A percentile compares a stretch with the other conserved stretches of the same genome.
These are phyloP conservation scores for Knufia fluminis DNA, from an alignment of 2,329 filamentous ascomycete genomes.

Conservation along the genomic window DNA sequence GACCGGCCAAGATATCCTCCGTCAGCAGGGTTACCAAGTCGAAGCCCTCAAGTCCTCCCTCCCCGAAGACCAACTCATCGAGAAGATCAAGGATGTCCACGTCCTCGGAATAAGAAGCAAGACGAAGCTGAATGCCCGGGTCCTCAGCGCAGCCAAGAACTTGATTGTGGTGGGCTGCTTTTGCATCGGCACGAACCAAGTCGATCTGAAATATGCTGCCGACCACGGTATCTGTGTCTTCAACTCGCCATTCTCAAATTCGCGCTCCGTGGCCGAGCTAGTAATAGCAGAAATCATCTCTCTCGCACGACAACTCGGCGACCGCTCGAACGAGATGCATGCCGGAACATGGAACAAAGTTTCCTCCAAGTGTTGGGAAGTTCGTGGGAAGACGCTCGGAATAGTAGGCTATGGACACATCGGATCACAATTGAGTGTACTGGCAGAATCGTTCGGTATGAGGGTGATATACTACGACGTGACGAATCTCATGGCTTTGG, in stretches of 20 bases:
- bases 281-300: constrained; percentile 90
- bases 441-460: constrained; percentile 98
- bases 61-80: constrained; percentile 85
- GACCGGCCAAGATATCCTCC: constrained; percentile 75
- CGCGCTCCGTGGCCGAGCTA: constrained; percentile 88
- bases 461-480: constrained; percentile 95
- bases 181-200: constrained; percentile 97
- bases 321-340: constrained; percentile 92
- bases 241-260: constrained; percentile 98
- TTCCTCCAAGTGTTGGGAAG: constrained; percentile 93
- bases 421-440: constrained; percentile 85
- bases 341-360: constrained; percentile 96
- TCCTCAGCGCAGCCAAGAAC: constrained; percentile 83
- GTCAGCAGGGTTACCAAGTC: constrained; percentile 86
- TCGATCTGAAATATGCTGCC: constrained; percentile 75
- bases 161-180: constrained; percentile 95
- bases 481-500: constrained; percentile 86
- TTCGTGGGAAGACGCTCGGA: constrained; percentile 92
- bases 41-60: constrained; percentile 83
- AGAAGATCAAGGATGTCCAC: constrained; percentile 93
- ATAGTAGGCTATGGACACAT: constrained; percentile 98
- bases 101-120: constrained; percentile 98
- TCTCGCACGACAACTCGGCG: constrained; percentile 82
- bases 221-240: constrained; percentile 88
- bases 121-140: constrained; percentile 80